A percentile compares a stretch with the other conserved stretches of the same genome.
Evolutionary conservation across 805 yeast genomes (phyloP).

Genomic region (Kodamaea fukazawae): DNA sequence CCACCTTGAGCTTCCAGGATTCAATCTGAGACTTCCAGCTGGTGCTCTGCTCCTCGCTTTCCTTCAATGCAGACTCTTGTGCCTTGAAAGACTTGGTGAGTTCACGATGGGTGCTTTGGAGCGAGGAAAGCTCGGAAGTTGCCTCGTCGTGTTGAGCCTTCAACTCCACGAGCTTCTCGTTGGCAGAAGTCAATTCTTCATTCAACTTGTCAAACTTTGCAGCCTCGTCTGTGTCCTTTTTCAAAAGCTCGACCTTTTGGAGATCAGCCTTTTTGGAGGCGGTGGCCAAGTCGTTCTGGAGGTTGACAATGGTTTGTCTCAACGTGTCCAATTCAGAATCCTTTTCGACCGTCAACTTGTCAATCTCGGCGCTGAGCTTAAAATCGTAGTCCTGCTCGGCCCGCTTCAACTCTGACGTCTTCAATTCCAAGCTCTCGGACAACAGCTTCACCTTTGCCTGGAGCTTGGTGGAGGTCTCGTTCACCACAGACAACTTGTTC

Average conservation of each 20-base stretch:
- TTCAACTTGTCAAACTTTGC: constrained; percentile 2
- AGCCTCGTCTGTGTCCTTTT: neutral
- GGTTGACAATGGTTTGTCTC: constrained; percentile 1
- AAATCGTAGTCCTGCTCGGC: constrained; percentile 18
- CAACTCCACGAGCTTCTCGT: neutral
- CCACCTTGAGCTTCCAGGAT: neutral
- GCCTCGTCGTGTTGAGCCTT: neutral
- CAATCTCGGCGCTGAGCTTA: constrained; percentile 25
- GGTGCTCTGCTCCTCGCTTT: no score
- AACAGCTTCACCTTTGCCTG: constrained; percentile 1
- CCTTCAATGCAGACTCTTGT: no score
- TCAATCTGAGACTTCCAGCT: no score
- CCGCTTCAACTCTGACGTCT: constrained; percentile 8
- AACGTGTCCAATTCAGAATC: constrained; percentile 19
- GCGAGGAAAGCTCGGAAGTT: neutral
- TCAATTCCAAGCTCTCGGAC: constrained; percentile 5
- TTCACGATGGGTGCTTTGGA: no score
- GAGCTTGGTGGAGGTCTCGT: neutral
- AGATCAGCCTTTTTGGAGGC: constrained; percentile 1
- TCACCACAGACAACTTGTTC: constrained; percentile 2
- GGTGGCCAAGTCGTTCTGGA: neutral
- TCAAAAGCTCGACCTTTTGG: neutral
- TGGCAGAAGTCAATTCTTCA: constrained; percentile 2
- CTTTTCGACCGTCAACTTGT: constrained; percentile 20
- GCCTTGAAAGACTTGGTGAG: no score